These are phyloP conservation scores for carrot (Daucus carota) DNA, from an alignment of 129 eudicot species.

Conservation along the genomic window DNA sequence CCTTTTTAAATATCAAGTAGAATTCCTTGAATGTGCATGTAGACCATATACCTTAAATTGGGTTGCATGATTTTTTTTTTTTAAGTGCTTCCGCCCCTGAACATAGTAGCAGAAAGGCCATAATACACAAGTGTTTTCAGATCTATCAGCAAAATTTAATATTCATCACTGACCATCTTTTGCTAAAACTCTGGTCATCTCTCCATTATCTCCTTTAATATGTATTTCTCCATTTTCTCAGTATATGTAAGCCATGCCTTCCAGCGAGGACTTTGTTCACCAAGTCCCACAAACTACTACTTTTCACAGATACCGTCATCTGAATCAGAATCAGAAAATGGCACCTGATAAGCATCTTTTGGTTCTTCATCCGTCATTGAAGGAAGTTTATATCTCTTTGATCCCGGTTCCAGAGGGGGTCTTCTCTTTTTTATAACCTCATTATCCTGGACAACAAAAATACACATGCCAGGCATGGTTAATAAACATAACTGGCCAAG, in stretches of 20 bases:
- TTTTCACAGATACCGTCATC: slow-evolving; percentile 28
- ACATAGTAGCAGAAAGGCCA: not conserved
- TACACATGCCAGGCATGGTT: not conserved
- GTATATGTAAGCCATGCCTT: not conserved
- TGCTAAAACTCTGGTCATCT: not conserved
- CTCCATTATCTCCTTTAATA: not conserved
- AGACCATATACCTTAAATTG: not conserved
- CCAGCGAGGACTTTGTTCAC: not conserved
- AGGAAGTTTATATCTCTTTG: slow-evolving; percentile 41
- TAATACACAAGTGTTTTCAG: not conserved
- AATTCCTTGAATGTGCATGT: too few species aligned
- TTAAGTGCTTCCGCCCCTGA: not conserved
- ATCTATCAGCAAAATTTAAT: not conserved
- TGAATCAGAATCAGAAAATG: slow-evolving; percentile 69
- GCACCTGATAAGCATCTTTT: slow-evolving; percentile 60
- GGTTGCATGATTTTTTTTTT: not conserved
- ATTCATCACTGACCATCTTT: not conserved
- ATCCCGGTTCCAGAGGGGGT: slow-evolving; percentile 26
- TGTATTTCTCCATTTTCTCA: not conserved
- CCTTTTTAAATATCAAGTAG: too few species aligned
- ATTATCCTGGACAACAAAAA: slow-evolving; percentile 32
- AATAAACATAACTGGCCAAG: not conserved
- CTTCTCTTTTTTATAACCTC: slow-evolving; percentile 41
- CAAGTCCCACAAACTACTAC: not conserved
- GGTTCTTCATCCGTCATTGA: slow-evolving; percentile 69